Base-by-base conservation (phyloP, 1,139 yeast genomes). In the Geotrichum australiense region DNA sequence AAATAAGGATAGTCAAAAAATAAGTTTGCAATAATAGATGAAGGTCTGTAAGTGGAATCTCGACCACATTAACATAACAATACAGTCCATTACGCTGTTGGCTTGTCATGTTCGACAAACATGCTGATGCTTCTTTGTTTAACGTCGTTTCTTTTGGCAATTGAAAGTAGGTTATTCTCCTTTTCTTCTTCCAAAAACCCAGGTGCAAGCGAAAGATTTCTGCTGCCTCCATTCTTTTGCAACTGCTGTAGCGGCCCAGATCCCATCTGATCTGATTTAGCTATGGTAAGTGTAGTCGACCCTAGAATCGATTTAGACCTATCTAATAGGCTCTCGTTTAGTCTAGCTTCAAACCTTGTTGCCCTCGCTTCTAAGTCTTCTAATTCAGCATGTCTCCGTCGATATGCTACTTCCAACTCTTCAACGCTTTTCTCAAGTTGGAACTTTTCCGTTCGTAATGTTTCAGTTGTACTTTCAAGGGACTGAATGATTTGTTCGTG, bases 241-340 rank as follows among this genome's bases (percentile, higher is more conserved):
- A 21, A 14, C 22, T 23, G 39, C 10, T 14, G 19, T 18, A 30
- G 38, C 32, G 43, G 42, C 42, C n/a, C n/a, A n/a, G n/a, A n/a
- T 29, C 35, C 35, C 35, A 42, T 47, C 8, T 40, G 41, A 37
- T 45, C 35, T 5, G 37, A 46, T 43, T 55, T 53, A 30, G 58
- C 50, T 7, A 55, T 50, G 2, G 64, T 52, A 45, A 63, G 46
- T 1, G 65, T 51, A 2, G 64, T 55, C 8, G 63, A 50, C 1
- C 65, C 62, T 11, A 59, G 47, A 25, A 64, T 57, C 10, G 57
- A 53, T 42, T 56, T 54, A 21, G 65, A 54, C 32, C 62, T 56
- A 4, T 61, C 63, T 3, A 59, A 40, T 20, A 56, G 50, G 11
- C 62, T 37, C 6, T 53, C 50, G 32, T 51, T 47, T 32, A 63